Base-by-base conservation (phyloP, 2,329 filamentous ascomycete species). In the Pseudophaeomoniella oleicola region DNA sequence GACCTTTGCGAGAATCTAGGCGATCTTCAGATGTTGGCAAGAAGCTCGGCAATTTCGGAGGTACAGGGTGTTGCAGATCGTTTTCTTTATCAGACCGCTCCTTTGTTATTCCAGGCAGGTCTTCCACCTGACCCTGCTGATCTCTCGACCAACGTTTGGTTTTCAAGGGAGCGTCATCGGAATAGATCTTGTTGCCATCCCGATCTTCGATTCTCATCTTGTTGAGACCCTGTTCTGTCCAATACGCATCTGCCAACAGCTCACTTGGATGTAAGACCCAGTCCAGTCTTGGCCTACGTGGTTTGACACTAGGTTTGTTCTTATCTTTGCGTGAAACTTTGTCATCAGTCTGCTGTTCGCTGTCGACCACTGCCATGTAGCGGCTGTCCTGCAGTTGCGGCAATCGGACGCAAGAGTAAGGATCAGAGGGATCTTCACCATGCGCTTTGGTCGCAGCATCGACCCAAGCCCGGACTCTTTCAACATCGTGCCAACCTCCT, bases 231-330 rank as follows among this genome's bases (percentile, higher is more conserved):
- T 87, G 77, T 53, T 94, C 85, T 15, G 92, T 62, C 90, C 90
- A 98, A 50, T 87, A 84, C 1, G 81, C 69, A 60, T 98, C 90
- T 3, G 87, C 87, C 33, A 96, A 64, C 55, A 94, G 70, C 53
- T 96, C 87, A 38, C 82, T 78, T 1, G 88, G 83, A 32, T 81
- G 74, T 13, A 87, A 74, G 29, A 74, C 70, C 90, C 90, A 96
- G 50, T 93, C 86, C 16, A 86, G 75, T 40, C 83, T 74, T 1
- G 81, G 78, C 34, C 85, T 73, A 38, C 77, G 75, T 3, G 73
- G 63, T 42, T 85, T 85, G 10, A 17, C 19, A 16, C 12, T 10
- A 4, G 32, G 16, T 12, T 16, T 19, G 4, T 34, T 17, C 19
- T 34, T 34, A 6, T 17, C 16, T 17, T 18, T 16, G 4, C 14